Evolutionary conservation across 2,329 filamentous ascomycete species (phyloP).

Genomic region (Ophiocordyceps camponoti-rufipedis): DNA sequence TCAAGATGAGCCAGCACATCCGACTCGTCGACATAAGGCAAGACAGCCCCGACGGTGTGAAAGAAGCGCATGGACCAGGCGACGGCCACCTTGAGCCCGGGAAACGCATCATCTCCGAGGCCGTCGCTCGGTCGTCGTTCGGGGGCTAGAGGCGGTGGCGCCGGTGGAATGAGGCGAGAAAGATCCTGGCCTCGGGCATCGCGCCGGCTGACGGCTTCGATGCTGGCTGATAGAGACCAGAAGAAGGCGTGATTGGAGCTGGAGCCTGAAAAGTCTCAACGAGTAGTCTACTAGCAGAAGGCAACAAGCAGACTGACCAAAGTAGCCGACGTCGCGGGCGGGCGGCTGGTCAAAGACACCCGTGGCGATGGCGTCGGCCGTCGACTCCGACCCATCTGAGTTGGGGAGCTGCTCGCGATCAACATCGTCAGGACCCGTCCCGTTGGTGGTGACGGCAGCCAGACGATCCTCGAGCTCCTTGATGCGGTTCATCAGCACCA

Average conservation of each 20-base stretch:
- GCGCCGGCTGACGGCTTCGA: constrained; percentile 8
- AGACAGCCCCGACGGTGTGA: constrained; percentile 10
- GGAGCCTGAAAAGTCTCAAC: constrained; percentile 5
- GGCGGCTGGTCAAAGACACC: constrained; percentile 11
- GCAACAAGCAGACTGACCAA: constrained; percentile 5
- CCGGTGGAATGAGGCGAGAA: not conserved
- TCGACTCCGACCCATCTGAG: constrained; percentile 4
- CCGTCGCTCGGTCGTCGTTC: not conserved
- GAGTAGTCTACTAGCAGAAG: not conserved
- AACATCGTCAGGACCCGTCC: not conserved
- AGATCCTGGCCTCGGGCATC: constrained; percentile 1
- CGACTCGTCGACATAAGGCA: constrained; percentile 9
- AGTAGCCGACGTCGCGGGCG: constrained; percentile 9
- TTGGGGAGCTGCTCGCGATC: not conserved
- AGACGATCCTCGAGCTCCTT: constrained; percentile 7
- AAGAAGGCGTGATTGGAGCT: constrained; percentile 14
- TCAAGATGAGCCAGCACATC: constrained; percentile 7
- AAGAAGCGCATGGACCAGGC: constrained; percentile 9
- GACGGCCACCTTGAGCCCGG: constrained; percentile 4
- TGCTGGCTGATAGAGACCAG: constrained; percentile 8
- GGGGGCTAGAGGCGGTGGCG: constrained; percentile 1
- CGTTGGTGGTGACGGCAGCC: not conserved
- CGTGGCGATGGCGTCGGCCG: constrained; percentile 10
- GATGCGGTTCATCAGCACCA: constrained; percentile 5
- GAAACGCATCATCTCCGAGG: constrained; percentile 4